Conservation (phyloP, 306 rosid species). For the Heteromeles arbutifolia region DNA sequence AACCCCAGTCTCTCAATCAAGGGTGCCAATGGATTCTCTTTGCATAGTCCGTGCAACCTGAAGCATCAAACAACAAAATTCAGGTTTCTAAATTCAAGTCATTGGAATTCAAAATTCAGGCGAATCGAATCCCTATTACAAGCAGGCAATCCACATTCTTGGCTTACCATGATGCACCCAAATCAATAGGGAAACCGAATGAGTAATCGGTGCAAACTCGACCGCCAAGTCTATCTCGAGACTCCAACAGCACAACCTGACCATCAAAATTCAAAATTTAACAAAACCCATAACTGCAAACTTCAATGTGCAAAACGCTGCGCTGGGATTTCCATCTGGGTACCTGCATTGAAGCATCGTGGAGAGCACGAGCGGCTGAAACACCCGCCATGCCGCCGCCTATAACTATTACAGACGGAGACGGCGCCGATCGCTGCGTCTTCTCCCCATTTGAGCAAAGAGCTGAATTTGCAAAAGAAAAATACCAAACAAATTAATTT, state of each 20-base stretch:
- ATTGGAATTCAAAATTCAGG: background rate
- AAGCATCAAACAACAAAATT: background rate
- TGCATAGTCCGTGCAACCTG: conserved; percentile 97
- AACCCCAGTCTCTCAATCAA: conserved; percentile 84
- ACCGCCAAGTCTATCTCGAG: conserved; percentile 88
- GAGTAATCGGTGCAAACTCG: conserved; percentile 86
- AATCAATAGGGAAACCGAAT: conserved; percentile 93
- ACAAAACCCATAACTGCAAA: background rate
- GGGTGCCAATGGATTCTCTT: conserved; percentile 94
- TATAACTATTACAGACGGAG: conserved; percentile 89
- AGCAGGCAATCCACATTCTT: background rate
- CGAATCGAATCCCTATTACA: background rate
- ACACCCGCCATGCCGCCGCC: conserved; percentile 95
- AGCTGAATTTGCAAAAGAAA: conserved; percentile 33
- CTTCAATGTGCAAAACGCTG: background rate
- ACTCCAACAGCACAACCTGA: conserved; percentile 88
- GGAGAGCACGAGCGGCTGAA: conserved; percentile 92
- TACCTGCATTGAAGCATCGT: conserved; percentile 89
- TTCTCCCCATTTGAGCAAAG: conserved; percentile 38
- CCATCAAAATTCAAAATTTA: background rate
- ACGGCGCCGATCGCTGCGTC: conserved; percentile 31
- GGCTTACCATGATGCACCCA: conserved; percentile 92
- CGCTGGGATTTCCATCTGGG: background rate
- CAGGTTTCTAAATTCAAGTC: background rate
- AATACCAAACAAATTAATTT: background rate